Evolutionary conservation across 495 filamentous ascomycete species (phyloP), one percentile per base, ranked within the genome.

Genomic region (Penicillium waksmanii): DNA sequence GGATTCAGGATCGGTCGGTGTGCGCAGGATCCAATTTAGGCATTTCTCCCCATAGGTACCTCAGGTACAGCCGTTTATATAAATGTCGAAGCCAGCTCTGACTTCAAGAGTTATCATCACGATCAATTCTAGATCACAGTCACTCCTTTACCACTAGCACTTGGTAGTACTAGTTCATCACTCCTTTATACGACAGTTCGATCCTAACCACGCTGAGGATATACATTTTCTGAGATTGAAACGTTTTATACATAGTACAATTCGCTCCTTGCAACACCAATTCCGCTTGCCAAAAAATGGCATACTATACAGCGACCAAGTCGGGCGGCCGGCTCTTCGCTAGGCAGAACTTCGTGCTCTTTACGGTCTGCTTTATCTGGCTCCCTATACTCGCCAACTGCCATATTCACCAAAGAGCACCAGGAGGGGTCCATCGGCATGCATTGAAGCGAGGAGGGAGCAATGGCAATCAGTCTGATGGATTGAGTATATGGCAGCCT

Each of bases 401-500:
- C 27, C 27, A 31, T 31, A 31, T 31, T 31, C 27, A 31, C 1
- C 27, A 31, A 8, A 31, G 3, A 1, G 8, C 27, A 6, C 27
- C 27, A 9, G 27, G 27, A 31, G 6, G 6, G 8, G 27, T 31
- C 3, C 27, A 31, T 31, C 27, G 5, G 3, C 27, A 9, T 13
- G 1, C 4, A 13, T n/a, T 38, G 11, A 38, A n/a, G 15, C 42
- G 42, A 44, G 17, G n/a, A 44, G 17, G n/a, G 8, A 44, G 5
- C 42, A 9, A 9, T 10, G 3, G 3, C 21, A 27, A 27, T 8
- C n/a, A 46, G 9, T 23, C 46, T 48, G 15, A n/a, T 48, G 21
- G 7, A 31, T 48, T 18, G 21, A 15, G 9, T 23, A 51, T 61
- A 7, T 61, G 58, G 58, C 58, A 61, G 38, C 58, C 58, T 3